Base-by-base conservation (phyloP, 768 basidiomycete species). In the Lactarius tabidus region DNA sequence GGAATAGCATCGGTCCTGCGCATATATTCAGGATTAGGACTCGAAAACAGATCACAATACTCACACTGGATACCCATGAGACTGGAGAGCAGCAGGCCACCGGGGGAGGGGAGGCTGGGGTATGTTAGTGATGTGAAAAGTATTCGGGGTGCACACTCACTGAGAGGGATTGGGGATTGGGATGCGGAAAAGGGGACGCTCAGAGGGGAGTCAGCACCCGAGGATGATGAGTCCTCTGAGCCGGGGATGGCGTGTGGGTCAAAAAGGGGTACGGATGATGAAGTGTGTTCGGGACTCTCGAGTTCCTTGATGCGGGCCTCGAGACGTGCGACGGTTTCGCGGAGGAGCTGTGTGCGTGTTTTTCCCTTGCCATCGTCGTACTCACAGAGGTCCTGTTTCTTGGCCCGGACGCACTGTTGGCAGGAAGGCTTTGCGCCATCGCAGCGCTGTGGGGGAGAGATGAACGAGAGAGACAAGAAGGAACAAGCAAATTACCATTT, bases 361-460 rank as follows among this genome's bases (percentile, higher is more conserved):
- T 91, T 91, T 57, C 88, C 88, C 77, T 88, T 90, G 29, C 90
- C 90, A 75, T 92, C 90, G 70, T 92, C 90, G 73, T 91, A 92
- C 71, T 89, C 88, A 75, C 90, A 92, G 14, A 74, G 78, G 3
- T 90, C 88, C 58, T 78, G 78, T 73, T 90, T 91, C 81, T 91
- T 91, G 51, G 89, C 89, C 59, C 87, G 85, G 33, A 79, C 78
- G 71, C 90, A 92, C 72, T 92, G 90, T 67, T 88, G 87, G 67
- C 90, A 92, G 15, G 88, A 82, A 33, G 90, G 90, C 73, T 89
- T 91, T 54, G 71, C 71, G 67, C 89, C 90, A 71, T 91, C 90
- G 72, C 90, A 92, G 75, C 88, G 82, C 90, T 92, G 38, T 59
- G 20, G 31, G n/a, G n/a, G n/a, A 31, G 35, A 58, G 35, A 14